Base-by-base conservation (phyloP, 2,329 filamentous ascomycete genomes). In the Pseudocercospora musae region DNA sequence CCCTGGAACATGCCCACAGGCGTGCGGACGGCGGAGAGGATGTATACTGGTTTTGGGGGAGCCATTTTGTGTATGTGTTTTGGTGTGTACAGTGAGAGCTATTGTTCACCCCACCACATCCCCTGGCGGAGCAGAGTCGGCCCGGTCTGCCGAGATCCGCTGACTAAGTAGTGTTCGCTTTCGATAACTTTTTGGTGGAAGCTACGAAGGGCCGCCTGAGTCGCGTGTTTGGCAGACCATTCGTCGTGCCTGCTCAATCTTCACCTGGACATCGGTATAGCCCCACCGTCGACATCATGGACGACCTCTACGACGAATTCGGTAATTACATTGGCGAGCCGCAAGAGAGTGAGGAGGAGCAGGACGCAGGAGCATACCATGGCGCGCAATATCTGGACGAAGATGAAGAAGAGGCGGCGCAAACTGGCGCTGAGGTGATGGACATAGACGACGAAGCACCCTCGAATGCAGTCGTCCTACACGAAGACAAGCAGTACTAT, bases 401-500 rank as follows among this genome's bases (percentile, higher is more conserved):
- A 18, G 85, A 84, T 64, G 85, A 85, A 53, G 75, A 85, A 58
- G 76, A 77, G 50, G 74, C 68, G 27, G 72, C 62, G 29, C 81
- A 78, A 44, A 83, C 87, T 40, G 89, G 89, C 50, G 89, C 96
- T 75, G 90, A 96, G 78, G 80, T 95, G 71, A 98, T 99, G 94
- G 91, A 98, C 72, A 80, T 98, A 48, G 94, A 98, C 74, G 87
- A 92, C 76, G 89, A 93, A 54, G 92, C 90, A 13, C 91, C 94
- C 3, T 97, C 93, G 4, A 99, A 98, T 77, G 94, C 95, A 57
- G 92, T 99, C n/a, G 85, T 99, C 62, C 85, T 99, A 50, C 95
- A 99, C 79, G 95, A 99, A 82, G 95, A 99, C 80, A 99, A 99
- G 78, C 95, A 98, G 76, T 99, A 99, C 78, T 99, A 99, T 75